Percentiles rank a stretch among this genome's conserved stretches.
Conservation (phyloP, 495 filamentous ascomycete genomes). For the Neurospora sp. region DNA sequence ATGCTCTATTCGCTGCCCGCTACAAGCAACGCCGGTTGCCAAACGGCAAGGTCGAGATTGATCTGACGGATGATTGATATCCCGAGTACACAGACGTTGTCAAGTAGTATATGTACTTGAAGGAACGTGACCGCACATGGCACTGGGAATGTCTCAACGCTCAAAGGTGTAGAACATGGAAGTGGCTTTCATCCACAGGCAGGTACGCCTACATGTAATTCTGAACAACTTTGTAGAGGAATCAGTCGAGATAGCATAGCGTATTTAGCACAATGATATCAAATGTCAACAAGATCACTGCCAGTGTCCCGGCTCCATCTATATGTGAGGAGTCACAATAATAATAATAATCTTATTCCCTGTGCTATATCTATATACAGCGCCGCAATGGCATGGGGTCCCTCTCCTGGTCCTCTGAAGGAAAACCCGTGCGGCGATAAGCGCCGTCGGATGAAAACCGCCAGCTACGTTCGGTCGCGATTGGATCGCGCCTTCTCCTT, state of each 20-base stretch:
- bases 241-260: background rate
- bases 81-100: background rate
- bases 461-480: too few species aligned
- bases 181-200: background rate
- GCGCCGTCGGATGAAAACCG: too few species aligned
- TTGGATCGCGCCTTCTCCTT: too few species aligned
- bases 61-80: conserved; percentile 2
- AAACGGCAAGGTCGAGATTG: background rate
- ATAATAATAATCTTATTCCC: too few species aligned
- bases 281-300: background rate
- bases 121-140: background rate
- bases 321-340: background rate
- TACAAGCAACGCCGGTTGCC: background rate
- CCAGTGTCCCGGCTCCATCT: background rate
- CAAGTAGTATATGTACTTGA: background rate
- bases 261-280: background rate
- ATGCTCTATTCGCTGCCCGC: background rate
- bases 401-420: too few species aligned
- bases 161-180: background rate
- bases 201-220: background rate
- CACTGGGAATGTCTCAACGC: background rate
- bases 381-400: too few species aligned
- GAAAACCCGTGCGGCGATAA: too few species aligned
- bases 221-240: background rate
- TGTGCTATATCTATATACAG: too few species aligned